Percentiles rank a stretch among this genome's conserved stretches.
Conservation (phyloP, 192 early-diverging fungal genomes). For the Backusella macrospora region DNA sequence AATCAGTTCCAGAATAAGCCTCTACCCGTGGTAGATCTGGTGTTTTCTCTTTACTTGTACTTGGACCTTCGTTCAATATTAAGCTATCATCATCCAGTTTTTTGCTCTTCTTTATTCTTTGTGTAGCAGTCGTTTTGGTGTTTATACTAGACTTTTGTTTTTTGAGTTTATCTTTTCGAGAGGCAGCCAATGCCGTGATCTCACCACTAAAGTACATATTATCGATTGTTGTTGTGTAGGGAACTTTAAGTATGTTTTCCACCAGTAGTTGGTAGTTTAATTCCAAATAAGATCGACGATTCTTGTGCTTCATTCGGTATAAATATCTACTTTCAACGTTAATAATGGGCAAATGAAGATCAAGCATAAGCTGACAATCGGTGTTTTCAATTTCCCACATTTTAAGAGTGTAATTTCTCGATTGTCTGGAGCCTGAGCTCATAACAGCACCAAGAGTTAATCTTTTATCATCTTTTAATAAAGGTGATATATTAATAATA, state of each 20-base stretch:
- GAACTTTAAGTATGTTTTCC: constrained; percentile 2
- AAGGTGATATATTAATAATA: too few species aligned
- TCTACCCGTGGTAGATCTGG: neutral
- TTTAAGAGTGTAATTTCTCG: constrained; percentile 2
- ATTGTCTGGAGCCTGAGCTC: neutral
- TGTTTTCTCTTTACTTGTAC: neutral
- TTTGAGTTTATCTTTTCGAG: neutral
- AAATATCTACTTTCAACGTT: neutral
- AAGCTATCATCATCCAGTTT: neutral
- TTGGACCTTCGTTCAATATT: neutral
- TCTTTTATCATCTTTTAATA: neutral
- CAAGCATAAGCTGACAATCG: neutral
- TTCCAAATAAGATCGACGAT: neutral
- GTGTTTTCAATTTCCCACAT: neutral
- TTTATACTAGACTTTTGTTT: neutral
- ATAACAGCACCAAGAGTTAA: neutral
- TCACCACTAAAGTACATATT: constrained; percentile 1
- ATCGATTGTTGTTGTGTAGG: neutral
- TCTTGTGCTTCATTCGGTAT: neutral
- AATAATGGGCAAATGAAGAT: neutral
- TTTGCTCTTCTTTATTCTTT: neutral
- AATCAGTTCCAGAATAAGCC: neutral
- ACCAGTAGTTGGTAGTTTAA: neutral
- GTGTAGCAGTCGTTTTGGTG: neutral
- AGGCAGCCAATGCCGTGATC: neutral